Conservation (phyloP, 345 rosid genomes). For the Cardiospermum halicacabum region DNA sequence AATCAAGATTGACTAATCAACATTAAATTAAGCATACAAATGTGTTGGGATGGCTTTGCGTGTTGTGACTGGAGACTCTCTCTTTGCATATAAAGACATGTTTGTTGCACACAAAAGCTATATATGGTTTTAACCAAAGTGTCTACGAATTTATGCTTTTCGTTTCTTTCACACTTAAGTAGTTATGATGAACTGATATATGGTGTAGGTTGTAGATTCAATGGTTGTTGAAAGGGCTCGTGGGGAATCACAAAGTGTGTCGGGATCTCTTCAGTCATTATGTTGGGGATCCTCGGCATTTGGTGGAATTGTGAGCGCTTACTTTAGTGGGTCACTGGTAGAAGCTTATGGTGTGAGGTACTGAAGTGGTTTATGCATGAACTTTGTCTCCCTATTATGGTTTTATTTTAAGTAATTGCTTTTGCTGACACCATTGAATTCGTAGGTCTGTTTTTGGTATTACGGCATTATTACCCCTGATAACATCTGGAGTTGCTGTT, state of each 20-base stretch:
- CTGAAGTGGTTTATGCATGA: conserved; percentile 6
- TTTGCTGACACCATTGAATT: conserved; percentile 24
- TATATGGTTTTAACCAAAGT: not conserved
- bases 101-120: not conserved
- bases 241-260: conserved; percentile 91
- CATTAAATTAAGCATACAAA: not conserved
- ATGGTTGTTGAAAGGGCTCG: conserved; percentile 99
- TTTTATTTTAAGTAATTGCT: conserved; percentile 8
- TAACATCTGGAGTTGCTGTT: conserved; percentile 91
- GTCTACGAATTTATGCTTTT: conserved; percentile 1
- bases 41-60: not conserved
- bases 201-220: conserved; percentile 86
- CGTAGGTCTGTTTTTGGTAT: conserved; percentile 95
- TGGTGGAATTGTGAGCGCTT: conserved; percentile 95
- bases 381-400: not conserved
- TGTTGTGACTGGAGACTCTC: not conserved
- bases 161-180: conserved; percentile 5
- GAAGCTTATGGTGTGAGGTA: conserved; percentile 91
- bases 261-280: conserved; percentile 87
- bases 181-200: conserved; percentile 18
- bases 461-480: conserved; percentile 75
- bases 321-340: conserved; percentile 92
- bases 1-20: not conserved
- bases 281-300: conserved; percentile 99
- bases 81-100: not conserved